Evolutionary conservation across 148 eudicot species (phyloP).

Genomic region (Salicornia ramosissima): DNA sequence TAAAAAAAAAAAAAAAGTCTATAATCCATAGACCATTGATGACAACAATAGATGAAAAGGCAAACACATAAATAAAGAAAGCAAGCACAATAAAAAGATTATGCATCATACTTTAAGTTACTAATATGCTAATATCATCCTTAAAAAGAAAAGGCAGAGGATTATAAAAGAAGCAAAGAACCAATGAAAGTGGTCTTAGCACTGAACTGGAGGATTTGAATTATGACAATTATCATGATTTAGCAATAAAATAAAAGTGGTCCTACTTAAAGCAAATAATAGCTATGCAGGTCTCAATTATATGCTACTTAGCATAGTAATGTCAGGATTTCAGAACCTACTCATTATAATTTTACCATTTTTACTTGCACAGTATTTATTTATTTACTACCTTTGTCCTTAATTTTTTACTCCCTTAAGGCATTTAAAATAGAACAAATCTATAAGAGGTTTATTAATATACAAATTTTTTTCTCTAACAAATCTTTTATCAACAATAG

Average conservation of each 20-base stretch:
- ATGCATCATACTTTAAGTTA: neutral
- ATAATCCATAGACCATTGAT: neutral
- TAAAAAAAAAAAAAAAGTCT: no score
- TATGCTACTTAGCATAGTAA: constrained; percentile 22
- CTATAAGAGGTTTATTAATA: no score
- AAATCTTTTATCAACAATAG: no score
- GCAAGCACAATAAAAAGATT: constrained; percentile 5
- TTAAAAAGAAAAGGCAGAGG: constrained; percentile 18
- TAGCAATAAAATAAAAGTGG: constrained; percentile 24
- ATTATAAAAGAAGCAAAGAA: constrained; percentile 31
- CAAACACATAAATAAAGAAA: neutral
- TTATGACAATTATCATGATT: constrained; percentile 14
- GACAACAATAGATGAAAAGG: neutral
- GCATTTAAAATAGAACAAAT: no score
- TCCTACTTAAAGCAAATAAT: constrained; percentile 14
- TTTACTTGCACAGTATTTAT: no score
- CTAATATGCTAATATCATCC: neutral
- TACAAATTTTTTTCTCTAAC: no score
- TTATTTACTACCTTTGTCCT: no score
- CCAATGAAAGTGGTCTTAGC: constrained; percentile 26
- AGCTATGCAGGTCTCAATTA: constrained; percentile 13
- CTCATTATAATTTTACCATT: neutral
- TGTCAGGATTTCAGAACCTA: constrained; percentile 14
- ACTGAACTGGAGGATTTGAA: constrained; percentile 27
- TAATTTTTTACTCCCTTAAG: no score